A percentile compares a stretch with the other conserved stretches of the same genome.
Conservation (phyloP, 805 yeast genomes). For the Brettanomyces naardenensis region DNA sequence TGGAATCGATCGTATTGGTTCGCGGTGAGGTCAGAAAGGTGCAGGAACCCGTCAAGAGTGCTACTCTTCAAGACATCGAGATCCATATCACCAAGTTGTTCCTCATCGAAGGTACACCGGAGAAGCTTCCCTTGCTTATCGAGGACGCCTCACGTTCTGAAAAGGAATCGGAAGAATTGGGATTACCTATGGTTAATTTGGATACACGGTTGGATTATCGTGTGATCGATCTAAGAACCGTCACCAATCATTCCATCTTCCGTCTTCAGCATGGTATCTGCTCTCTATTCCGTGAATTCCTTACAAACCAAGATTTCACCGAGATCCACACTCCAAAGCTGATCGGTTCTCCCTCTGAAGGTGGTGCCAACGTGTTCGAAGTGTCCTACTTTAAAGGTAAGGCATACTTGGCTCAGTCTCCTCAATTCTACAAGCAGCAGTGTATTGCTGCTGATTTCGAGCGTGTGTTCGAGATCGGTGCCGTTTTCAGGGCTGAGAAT, state of each 20-base stretch:
- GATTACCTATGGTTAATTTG: conserved; percentile 88
- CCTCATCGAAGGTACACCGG: conserved; percentile 82
- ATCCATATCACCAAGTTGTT: conserved; percentile 66
- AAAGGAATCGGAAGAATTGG: conserved; percentile 85
- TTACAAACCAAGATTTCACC: conserved; percentile 57
- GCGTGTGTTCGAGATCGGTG: conserved; percentile 91
- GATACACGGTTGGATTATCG: conserved; percentile 94
- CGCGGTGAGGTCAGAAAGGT: conserved; percentile 79
- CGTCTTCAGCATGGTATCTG: conserved; percentile 88
- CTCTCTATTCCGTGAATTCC: conserved; percentile 81
- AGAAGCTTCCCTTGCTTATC: conserved; percentile 84
- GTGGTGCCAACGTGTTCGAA: conserved; percentile 96
- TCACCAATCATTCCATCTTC: conserved; percentile 96
- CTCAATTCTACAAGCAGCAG: conserved; percentile 97
- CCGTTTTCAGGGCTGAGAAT: conserved; percentile 98
- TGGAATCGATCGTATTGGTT: conserved; percentile 89
- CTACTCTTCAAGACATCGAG: conserved; percentile 88
- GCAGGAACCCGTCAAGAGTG: conserved; percentile 79
- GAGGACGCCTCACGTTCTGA: conserved; percentile 97
- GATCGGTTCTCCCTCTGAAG: conserved; percentile 93
- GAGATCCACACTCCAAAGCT: conserved; percentile 97
- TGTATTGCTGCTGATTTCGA: conserved; percentile 97
- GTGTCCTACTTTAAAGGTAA: conserved; percentile 86
- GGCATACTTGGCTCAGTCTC: conserved; percentile 95
- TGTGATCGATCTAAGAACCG: conserved; percentile 94